Evolutionary conservation across 2,329 filamentous ascomycete species (phyloP).

Genomic region (Colletotrichum abscissum): DNA sequence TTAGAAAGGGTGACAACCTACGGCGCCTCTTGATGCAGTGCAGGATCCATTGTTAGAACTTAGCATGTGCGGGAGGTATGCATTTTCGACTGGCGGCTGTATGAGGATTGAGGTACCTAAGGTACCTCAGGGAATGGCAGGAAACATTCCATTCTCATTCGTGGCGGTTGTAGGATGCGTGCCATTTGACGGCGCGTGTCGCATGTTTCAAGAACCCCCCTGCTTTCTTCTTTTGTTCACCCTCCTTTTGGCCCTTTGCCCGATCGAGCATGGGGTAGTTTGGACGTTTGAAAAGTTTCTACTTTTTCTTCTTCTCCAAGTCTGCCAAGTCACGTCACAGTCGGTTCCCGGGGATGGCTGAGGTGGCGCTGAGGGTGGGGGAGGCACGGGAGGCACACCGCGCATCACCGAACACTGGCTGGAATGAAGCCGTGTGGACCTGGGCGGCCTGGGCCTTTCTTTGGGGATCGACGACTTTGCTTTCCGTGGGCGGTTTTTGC

Average conservation of each 20-base stretch:
- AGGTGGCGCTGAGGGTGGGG: not conserved
- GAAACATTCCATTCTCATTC: constrained; percentile 30
- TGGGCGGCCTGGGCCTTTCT: no score
- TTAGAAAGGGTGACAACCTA: no score
- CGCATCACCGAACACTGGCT: not conserved
- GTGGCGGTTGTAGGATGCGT: constrained; percentile 30
- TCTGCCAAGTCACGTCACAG: constrained; percentile 20
- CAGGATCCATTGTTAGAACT: no score
- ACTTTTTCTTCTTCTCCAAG: not conserved
- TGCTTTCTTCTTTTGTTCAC: not conserved
- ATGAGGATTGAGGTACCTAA: not conserved
- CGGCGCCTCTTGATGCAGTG: not conserved
- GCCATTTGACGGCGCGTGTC: constrained; percentile 35
- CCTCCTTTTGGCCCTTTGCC: not conserved
- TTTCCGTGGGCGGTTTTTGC: not conserved
- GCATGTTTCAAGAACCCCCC: constrained; percentile 30
- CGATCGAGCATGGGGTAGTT: not conserved
- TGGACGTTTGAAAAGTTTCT: not conserved
- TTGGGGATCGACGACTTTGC: not conserved
- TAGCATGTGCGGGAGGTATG: not conserved
- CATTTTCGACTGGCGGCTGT: constrained; percentile 14
- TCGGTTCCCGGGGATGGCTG: constrained; percentile 15
- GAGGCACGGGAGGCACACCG: not conserved
- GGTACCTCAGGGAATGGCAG: not conserved
- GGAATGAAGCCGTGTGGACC: not conserved